phyloP scores from a whole-genome alignment of 1,284 basidiomycete genomes.

The Pyrrhoderma noxium region DNA sequence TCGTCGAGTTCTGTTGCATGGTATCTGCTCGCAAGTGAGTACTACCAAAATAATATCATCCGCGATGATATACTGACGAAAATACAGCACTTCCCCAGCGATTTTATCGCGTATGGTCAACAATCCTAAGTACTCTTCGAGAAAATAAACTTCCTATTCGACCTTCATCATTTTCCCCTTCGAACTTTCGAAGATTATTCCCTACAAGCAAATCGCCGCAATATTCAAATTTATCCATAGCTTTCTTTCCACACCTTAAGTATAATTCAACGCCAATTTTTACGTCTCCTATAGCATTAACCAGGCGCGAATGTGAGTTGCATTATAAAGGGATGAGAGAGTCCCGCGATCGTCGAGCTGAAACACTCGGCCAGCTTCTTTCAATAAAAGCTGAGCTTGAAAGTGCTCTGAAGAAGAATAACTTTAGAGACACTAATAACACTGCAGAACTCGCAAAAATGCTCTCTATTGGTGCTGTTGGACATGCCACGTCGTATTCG shows the following conservation, averaged over 20 bases:
- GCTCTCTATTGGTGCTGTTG: too few relatives aligned
- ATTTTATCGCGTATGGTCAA: constrained; percentile 34
- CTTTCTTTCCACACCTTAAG: constrained; percentile 50
- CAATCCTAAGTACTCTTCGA: constrained; percentile 40
- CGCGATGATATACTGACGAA: constrained; percentile 1
- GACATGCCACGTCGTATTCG: too few relatives aligned
- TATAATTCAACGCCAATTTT: constrained; percentile 18
- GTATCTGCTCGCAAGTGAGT: constrained; percentile 64
- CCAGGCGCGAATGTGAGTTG: constrained; percentile 54
- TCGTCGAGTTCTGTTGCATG: constrained; percentile 42
- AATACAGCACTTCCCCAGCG: constrained; percentile 50
- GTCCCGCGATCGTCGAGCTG: constrained; percentile 57
- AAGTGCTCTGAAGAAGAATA: constrained; percentile 8
- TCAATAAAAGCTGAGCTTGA: constrained; percentile 42
- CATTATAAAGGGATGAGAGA: constrained; percentile 51
- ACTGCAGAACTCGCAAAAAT: too few relatives aligned
- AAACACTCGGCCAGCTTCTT: constrained; percentile 51
- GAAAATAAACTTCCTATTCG: constrained; percentile 41
- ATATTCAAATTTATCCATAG: constrained; percentile 39
- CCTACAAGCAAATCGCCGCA: constrained; percentile 24
- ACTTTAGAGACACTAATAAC: neutral
- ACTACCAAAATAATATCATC: neutral
- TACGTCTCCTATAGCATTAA: constrained; percentile 44
- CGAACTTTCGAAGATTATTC: constrained; percentile 44
- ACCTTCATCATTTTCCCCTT: constrained; percentile 41